Conservation (phyloP, 495 filamentous ascomycete genomes). For the Pseudotulostoma volvatum region DNA sequence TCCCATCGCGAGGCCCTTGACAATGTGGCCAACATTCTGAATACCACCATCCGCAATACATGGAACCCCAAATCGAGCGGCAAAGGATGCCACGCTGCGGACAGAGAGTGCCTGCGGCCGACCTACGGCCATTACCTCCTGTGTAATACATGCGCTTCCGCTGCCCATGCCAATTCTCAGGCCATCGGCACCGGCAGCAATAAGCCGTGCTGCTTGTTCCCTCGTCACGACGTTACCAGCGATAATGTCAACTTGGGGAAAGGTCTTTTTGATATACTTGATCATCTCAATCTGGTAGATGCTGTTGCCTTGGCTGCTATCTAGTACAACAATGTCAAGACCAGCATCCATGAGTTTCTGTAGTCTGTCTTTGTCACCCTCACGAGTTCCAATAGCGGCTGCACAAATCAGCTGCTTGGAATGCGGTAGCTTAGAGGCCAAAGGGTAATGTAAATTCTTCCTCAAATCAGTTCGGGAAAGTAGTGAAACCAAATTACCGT, state of each 20-base stretch:
- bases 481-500: slow-evolving; percentile 80
- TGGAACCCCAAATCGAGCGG: slow-evolving; percentile 84
- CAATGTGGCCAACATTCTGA: slow-evolving; percentile 97
- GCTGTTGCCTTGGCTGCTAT: slow-evolving; percentile 92
- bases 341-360: slow-evolving; percentile 82
- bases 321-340: slow-evolving; percentile 86
- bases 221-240: slow-evolving; percentile 95
- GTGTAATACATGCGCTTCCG: slow-evolving; percentile 95
- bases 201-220: slow-evolving; percentile 81
- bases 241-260: slow-evolving; percentile 81
- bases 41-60: slow-evolving; percentile 97
- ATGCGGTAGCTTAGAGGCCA: slow-evolving; percentile 89
- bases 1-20: slow-evolving; percentile 90
- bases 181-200: slow-evolving; percentile 88
- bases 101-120: slow-evolving; percentile 89
- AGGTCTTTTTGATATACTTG: slow-evolving; percentile 77
- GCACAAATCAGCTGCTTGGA: slow-evolving; percentile 96
- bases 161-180: slow-evolving; percentile 98
- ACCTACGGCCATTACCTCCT: slow-evolving; percentile 98
- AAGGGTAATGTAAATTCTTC: slow-evolving; percentile 95
- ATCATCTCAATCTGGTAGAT: slow-evolving; percentile 97
- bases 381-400: slow-evolving; percentile 86
- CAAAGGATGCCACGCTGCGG: slow-evolving; percentile 74
- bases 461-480: slow-evolving; percentile 94
- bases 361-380: slow-evolving; percentile 78